Evolutionary conservation across 495 filamentous ascomycete genomes (phyloP).

Genomic region (Annulohypoxylon maeteangense): DNA sequence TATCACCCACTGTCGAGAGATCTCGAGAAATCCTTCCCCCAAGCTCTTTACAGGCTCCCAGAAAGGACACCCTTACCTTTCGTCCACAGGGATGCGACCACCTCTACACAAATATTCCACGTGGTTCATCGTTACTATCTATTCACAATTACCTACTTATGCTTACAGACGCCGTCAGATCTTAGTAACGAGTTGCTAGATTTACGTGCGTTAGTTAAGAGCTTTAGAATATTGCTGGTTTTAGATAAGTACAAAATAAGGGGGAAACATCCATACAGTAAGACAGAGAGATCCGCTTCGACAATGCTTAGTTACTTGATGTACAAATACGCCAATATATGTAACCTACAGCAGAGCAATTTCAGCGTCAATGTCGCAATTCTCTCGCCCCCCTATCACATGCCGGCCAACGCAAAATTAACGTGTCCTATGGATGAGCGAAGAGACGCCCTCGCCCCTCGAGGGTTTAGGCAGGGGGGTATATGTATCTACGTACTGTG

Average conservation of each 20-base stretch:
- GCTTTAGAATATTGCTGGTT: background rate
- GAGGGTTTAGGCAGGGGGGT: slow-evolving; percentile 6
- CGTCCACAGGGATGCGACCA: slow-evolving; percentile 35
- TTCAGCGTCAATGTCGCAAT: slow-evolving; percentile 5
- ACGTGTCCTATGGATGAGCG: slow-evolving; percentile 22
- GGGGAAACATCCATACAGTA: background rate
- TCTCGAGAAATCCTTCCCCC: slow-evolving; percentile 25
- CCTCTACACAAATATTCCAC: slow-evolving; percentile 28
- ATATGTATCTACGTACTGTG: slow-evolving; percentile 21
- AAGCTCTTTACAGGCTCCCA: slow-evolving; percentile 19
- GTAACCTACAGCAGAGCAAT: slow-evolving; percentile 14
- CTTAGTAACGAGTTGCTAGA: background rate
- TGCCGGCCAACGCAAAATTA: slow-evolving; percentile 21
- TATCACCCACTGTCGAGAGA: slow-evolving; percentile 29
- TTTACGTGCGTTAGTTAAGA: background rate
- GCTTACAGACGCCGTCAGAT: slow-evolving; percentile 3
- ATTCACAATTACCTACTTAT: background rate
- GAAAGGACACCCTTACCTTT: slow-evolving; percentile 27
- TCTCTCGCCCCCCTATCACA: slow-evolving; percentile 23
- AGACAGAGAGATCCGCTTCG: background rate
- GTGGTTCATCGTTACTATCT: slow-evolving; percentile 14
- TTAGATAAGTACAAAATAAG: background rate
- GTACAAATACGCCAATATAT: background rate
- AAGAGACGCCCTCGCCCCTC: background rate
- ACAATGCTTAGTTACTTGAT: background rate